These are phyloP conservation scores for Pythium aquatile DNA, from an alignment of 352 stramenopile genomes.

Conservation along the genomic window DNA sequence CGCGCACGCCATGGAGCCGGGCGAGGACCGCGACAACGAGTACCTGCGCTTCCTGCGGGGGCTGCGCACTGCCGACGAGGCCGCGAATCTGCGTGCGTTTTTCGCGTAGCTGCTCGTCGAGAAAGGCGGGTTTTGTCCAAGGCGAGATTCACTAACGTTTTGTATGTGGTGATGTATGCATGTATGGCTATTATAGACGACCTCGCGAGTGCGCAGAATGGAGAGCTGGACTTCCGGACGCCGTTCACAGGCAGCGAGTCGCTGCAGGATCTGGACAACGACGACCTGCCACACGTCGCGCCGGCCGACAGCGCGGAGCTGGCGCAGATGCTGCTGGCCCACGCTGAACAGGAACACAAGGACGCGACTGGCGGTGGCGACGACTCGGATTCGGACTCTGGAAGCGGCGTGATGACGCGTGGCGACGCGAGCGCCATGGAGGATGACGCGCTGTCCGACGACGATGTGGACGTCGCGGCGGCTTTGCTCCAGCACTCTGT, in stretches of 20 bases:
- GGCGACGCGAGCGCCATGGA: constrained; percentile 11
- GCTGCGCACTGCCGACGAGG: constrained; percentile 56
- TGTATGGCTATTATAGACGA: constrained; percentile 36
- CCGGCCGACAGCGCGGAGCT: constrained; percentile 63
- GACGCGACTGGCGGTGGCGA: constrained; percentile 23
- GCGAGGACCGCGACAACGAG: constrained; percentile 50
- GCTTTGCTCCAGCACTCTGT: constrained; percentile 25
- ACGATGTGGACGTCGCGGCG: constrained; percentile 21
- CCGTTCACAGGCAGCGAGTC: constrained; percentile 57
- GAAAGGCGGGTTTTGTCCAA: not conserved
- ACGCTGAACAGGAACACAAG: constrained; percentile 51
- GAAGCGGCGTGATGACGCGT: constrained; percentile 1
- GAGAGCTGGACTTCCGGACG: constrained; percentile 73
- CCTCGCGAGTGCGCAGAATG: constrained; percentile 45
- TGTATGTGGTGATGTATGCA: constrained; percentile 2
- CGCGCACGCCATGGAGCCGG: constrained; percentile 21
- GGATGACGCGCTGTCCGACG: constrained; percentile 18
- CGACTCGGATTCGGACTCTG: constrained; percentile 22
- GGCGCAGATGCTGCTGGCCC: constrained; percentile 63
- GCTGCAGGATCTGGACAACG: constrained; percentile 59
- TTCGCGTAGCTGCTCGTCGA: not conserved
- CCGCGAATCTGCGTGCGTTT: constrained; percentile 22
- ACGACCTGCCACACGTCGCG: constrained; percentile 40
- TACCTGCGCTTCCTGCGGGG: constrained; percentile 78
- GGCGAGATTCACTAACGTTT: constrained; percentile 1